Base-by-base conservation (phyloP, 208 protist genomes). In the Wallacemonas sp. region DNA sequence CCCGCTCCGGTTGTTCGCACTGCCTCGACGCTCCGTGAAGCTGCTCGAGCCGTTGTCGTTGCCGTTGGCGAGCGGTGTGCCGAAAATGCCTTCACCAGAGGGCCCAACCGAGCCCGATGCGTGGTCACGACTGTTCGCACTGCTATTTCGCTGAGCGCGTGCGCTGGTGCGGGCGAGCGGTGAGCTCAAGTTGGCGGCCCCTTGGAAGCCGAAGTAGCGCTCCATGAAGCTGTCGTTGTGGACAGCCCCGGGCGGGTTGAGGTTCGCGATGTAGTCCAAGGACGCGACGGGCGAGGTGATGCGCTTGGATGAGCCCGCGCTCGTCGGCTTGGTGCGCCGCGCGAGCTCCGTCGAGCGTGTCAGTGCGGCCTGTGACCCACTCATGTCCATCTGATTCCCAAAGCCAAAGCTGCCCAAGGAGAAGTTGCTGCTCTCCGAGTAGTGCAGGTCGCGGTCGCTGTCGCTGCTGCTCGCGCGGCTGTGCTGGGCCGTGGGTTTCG, bases 221-320 rank as follows among this genome's bases (percentile, higher is more conserved):
- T 59, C 16, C n/a, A 4, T 28, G n/a, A 59, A 59, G 52, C 31
- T 33, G 52, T 59, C 52, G 16, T 32, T 55, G 52, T 23, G 31
- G 5, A 10, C 25, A n/a, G 25, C 28, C 5, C 25, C 14, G 7
- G 49, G 8, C 5, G 49, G 7, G 28, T 57, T 22, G 0, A 41
- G 10, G 16, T 3, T 0, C 12, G 22, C 31, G 4, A 59, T 0
- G 14, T 44, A 18, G 22, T 59, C 52, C 11, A 59, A 10, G 14
- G 52, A n/a, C 29, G 52, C 31, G 8, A 59, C 52, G n/a, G 52
- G 52, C 20, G 52, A 59, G 8, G 20, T 14, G 31, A 41, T 8
- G 26, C 14, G 1, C 7, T 23, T 18, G 4, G 5, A 14, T 12
- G 4, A 1, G 4, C 11, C 16, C 1, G 52, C 7, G 14, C 5